phyloP scores from a whole-genome alignment of 441 rosid genomes.

The Cnidoscolus chayamansa region DNA sequence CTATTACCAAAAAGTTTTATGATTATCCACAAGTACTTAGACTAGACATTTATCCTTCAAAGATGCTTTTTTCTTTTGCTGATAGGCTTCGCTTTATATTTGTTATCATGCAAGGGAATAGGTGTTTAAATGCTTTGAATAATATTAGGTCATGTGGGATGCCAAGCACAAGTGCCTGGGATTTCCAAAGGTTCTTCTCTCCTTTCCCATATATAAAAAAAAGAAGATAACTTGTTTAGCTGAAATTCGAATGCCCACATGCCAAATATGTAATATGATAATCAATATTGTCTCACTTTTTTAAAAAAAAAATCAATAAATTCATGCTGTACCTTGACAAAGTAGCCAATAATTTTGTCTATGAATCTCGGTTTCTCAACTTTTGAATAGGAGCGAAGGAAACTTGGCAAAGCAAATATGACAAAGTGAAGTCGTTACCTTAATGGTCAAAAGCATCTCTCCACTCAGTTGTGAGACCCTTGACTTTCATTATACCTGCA shows the following conservation, averaged over 20 bases:
- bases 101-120: slow-evolving; percentile 37
- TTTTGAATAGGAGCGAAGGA: slow-evolving; percentile 10
- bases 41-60: slow-evolving; percentile 33
- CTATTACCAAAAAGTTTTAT: slow-evolving; percentile 23
- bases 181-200: slow-evolving; percentile 32
- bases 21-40: slow-evolving; percentile 46
- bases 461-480: slow-evolving; percentile 36
- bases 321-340: slow-evolving; percentile 26
- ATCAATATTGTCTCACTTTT: neutral
- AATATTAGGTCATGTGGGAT: slow-evolving; percentile 43
- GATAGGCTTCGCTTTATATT: slow-evolving; percentile 34
- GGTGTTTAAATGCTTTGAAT: slow-evolving; percentile 27
- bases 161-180: slow-evolving; percentile 38
- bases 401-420: slow-evolving; percentile 21
- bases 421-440: slow-evolving; percentile 21
- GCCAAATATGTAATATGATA: slow-evolving; percentile 36
- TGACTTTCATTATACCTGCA: slow-evolving; percentile 37
- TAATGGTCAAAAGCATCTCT: slow-evolving; percentile 41
- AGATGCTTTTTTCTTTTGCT: slow-evolving; percentile 51
- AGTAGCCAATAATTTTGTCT: slow-evolving; percentile 28
- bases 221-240: slow-evolving; percentile 61
- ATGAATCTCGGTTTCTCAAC: slow-evolving; percentile 19
- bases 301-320: slow-evolving; percentile 6
- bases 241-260: slow-evolving; percentile 58
- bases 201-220: slow-evolving; percentile 27